Evolutionary conservation across 2,329 filamentous ascomycete genomes (phyloP).

Genomic region (Microthyrium microscopicum): DNA sequence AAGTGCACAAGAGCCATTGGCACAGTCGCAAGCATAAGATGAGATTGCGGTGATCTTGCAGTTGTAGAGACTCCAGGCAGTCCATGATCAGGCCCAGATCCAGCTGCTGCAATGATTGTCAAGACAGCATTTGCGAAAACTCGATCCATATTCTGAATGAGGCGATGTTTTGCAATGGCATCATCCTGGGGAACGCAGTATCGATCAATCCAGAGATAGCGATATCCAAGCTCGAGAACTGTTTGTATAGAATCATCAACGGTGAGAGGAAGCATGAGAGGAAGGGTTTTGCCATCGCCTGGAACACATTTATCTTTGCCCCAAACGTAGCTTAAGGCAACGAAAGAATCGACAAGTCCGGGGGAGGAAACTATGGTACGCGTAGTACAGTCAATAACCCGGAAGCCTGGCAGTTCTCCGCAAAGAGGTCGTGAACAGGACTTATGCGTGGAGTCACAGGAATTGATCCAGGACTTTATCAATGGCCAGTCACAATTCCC

Average conservation of each 20-base stretch:
- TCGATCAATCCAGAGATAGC: slow-evolving; percentile 10
- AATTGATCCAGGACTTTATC: too few species aligned
- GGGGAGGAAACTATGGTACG: not conserved
- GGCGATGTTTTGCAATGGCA: slow-evolving; percentile 1
- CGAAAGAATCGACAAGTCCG: not conserved
- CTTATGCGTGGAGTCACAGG: too few species aligned
- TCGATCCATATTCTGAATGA: slow-evolving; percentile 4
- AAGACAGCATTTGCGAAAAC: slow-evolving; percentile 1
- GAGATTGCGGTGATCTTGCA: not conserved
- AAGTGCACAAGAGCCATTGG: not conserved
- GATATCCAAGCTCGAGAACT: slow-evolving; percentile 1
- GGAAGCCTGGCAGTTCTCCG: too few species aligned
- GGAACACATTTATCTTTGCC: not conserved
- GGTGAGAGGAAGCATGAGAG: not conserved
- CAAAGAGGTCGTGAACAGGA: too few species aligned
- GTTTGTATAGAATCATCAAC: slow-evolving; percentile 7
- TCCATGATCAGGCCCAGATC: not conserved
- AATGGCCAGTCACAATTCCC: too few species aligned
- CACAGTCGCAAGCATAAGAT: not conserved
- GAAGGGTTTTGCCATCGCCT: not conserved
- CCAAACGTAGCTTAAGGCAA: slow-evolving; percentile 5
- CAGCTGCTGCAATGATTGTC: slow-evolving; percentile 5
- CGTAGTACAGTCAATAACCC: slow-evolving; percentile 1
- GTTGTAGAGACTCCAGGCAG: not conserved
- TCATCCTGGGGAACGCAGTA: slow-evolving; percentile 10